Percentiles rank a stretch among this genome's conserved stretches.
Evolutionary conservation across 371 early-diverging fungal species (phyloP).

Genomic region (Actinomucor elegans): DNA sequence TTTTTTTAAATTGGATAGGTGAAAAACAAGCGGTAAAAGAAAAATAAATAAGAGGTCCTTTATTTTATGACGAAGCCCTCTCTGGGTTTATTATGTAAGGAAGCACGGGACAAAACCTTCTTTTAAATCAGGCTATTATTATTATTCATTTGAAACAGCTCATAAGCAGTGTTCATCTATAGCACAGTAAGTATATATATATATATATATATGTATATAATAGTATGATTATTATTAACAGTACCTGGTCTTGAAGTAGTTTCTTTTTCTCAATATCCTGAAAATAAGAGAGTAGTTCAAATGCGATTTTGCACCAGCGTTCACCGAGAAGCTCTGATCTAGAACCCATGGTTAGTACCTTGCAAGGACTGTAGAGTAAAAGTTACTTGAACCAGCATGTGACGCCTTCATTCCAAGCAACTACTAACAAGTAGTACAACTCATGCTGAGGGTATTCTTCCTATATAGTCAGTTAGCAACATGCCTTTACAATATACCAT

Average conservation of each 20-base stretch:
- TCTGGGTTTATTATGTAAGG: no score
- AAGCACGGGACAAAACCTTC: no score
- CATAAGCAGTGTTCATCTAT: constrained; percentile 10
- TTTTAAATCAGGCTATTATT: no score
- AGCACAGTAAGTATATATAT: no score
- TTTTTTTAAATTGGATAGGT: neutral
- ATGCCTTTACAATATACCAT: neutral
- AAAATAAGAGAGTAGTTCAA: constrained; percentile 4
- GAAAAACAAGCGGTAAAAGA: constrained; percentile 3
- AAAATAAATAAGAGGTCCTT: no score
- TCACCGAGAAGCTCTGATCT: constrained; percentile 4
- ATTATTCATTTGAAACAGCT: constrained; percentile 7
- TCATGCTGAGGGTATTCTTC: constrained; percentile 16
- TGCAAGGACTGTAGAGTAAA: neutral
- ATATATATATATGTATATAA: no score
- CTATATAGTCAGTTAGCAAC: neutral
- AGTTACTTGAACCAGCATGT: constrained; percentile 7
- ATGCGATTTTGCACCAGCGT: constrained; percentile 11
- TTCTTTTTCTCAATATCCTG: neutral
- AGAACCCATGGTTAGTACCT: neutral
- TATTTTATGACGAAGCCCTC: no score
- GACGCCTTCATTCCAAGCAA: constrained; percentile 24
- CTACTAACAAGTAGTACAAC: constrained; percentile 20
- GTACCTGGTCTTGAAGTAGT: constrained; percentile 7
- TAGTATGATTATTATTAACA: no score